Evolutionary conservation across 2,329 filamentous ascomycete genomes (phyloP).

Genomic region (Salinomyces thailandicus): DNA sequence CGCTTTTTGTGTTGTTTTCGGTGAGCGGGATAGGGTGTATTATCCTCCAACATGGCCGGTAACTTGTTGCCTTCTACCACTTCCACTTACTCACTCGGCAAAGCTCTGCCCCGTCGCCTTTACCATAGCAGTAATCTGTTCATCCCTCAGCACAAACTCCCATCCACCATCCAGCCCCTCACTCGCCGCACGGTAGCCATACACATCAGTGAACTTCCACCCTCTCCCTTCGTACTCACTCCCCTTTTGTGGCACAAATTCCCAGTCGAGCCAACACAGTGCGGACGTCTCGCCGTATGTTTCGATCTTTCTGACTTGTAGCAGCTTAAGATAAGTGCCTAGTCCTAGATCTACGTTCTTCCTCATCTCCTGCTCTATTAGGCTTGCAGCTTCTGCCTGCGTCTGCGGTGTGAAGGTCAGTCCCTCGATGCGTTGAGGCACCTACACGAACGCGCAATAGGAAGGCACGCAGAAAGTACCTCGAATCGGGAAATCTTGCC

Average conservation of each 20-base stretch:
- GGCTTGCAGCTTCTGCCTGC: conserved; percentile 5
- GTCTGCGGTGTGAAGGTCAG: background rate
- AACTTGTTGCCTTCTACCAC: too few relatives aligned
- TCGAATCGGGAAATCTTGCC: conserved; percentile 8
- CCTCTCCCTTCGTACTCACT: conserved; percentile 6
- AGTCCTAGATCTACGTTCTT: conserved; percentile 7
- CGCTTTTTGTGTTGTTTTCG: too few relatives aligned
- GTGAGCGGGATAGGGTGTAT: too few relatives aligned
- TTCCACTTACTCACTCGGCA: conserved; percentile 6
- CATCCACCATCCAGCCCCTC: conserved; percentile 5
- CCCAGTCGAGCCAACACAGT: conserved; percentile 8
- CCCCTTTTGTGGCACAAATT: conserved; percentile 6
- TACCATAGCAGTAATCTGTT: conserved; percentile 7
- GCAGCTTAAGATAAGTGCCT: conserved; percentile 7
- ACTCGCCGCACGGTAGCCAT: conserved; percentile 7
- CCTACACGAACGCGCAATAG: too few relatives aligned
- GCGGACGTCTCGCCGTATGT: conserved; percentile 7
- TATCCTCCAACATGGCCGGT: too few relatives aligned
- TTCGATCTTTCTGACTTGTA: conserved; percentile 3
- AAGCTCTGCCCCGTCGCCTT: conserved; percentile 8
- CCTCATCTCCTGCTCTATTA: conserved; percentile 10
- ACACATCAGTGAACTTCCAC: conserved; percentile 12
- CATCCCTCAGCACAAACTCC: conserved; percentile 12
- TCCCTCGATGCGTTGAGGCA: background rate
- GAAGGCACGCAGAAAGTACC: background rate